phyloP scores from a whole-genome alignment of 2,329 filamentous ascomycete species.

The Aspergillus ochraceoroseus region DNA sequence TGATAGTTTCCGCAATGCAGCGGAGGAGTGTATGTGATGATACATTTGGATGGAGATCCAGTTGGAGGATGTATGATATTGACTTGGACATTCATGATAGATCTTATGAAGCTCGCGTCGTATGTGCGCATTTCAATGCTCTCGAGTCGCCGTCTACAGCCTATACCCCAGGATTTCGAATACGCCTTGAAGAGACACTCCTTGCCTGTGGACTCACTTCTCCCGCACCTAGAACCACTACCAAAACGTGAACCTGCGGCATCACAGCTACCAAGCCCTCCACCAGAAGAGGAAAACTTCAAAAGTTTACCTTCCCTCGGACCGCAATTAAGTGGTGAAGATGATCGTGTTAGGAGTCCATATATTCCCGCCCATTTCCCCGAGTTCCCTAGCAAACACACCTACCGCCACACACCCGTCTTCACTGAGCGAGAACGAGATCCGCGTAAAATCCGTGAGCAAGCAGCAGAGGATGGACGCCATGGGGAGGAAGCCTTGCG shows the following conservation, averaged over 20 bases:
- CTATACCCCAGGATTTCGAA: constrained; percentile 57
- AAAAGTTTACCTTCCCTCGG: constrained; percentile 47
- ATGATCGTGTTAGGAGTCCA: constrained; percentile 44
- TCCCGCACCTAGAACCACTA: constrained; percentile 31
- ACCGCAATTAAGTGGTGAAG: constrained; percentile 47
- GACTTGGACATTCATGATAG: constrained; percentile 42
- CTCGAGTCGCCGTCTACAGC: constrained; percentile 51
- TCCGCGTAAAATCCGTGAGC: constrained; percentile 56
- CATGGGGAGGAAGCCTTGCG: constrained; percentile 61
- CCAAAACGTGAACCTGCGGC: constrained; percentile 22
- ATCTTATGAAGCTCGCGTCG: constrained; percentile 52
- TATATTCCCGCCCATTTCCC: constrained; percentile 61
- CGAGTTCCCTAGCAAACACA: constrained; percentile 59
- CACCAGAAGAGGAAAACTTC: constrained; percentile 38
- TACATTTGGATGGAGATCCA: too few species aligned
- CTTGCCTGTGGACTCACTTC: constrained; percentile 33
- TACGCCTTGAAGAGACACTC: constrained; percentile 36
- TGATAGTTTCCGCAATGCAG: constrained; percentile 51
- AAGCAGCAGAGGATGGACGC: constrained; percentile 61
- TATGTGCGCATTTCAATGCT: constrained; percentile 56
- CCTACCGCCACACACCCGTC: constrained; percentile 57
- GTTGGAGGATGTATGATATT: too few species aligned
- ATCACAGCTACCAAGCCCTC: constrained; percentile 38
- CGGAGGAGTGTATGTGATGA: constrained; percentile 60
- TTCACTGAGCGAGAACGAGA: constrained; percentile 57